Evolutionary conservation across 2,329 filamentous ascomycete genomes (phyloP).

Genomic region (Sporothrix protearum): DNA sequence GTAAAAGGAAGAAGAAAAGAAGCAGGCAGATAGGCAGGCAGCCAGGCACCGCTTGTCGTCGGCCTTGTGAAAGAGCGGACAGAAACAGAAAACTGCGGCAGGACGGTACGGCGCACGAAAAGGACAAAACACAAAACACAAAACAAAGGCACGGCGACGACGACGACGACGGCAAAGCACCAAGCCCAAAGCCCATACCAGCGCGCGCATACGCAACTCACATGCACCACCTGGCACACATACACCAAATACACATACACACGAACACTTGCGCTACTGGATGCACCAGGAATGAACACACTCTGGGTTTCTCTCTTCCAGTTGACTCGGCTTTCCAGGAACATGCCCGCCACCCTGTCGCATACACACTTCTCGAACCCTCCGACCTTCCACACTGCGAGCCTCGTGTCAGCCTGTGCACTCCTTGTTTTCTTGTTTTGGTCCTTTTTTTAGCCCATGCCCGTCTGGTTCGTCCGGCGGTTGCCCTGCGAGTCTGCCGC

Average conservation of each 20-base stretch:
- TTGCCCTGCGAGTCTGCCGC: conserved; percentile 2
- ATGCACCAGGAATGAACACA: conserved; percentile 14
- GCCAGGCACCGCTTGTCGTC: conserved; percentile 2
- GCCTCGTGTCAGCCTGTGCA: conserved; percentile 19
- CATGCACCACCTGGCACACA: neutral
- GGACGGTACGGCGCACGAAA: conserved; percentile 1
- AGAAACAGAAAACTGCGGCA: neutral
- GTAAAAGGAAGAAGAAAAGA: neutral
- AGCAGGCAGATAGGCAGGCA: neutral
- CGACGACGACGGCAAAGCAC: neutral
- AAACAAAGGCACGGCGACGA: neutral
- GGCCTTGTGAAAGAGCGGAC: conserved; percentile 3
- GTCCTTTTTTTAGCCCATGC: conserved; percentile 12
- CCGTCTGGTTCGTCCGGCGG: neutral
- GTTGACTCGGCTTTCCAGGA: conserved; percentile 17
- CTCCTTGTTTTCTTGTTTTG: conserved; percentile 15
- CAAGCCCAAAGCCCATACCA: neutral
- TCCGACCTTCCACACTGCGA: neutral
- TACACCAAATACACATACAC: neutral
- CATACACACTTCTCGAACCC: neutral
- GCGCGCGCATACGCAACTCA: neutral
- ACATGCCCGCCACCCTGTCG: neutral
- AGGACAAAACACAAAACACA: too few relatives aligned
- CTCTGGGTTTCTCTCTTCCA: neutral
- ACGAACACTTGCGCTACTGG: neutral